phyloP scores from a whole-genome alignment of 495 filamentous ascomycete genomes.

The Elasticomyces elasticus region DNA sequence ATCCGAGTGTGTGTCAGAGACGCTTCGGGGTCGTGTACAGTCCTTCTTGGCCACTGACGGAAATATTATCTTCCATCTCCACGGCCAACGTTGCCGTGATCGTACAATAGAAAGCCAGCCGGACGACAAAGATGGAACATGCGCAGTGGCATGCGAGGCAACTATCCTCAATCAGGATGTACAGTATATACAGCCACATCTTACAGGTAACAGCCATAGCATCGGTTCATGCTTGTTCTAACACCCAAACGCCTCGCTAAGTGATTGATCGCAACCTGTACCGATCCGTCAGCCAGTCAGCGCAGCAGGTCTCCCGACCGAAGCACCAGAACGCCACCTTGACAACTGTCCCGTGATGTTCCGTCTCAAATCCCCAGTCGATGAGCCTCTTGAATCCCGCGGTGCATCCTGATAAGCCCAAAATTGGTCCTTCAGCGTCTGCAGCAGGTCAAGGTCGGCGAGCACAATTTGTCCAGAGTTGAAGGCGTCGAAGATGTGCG shows the following conservation, averaged over 20 bases:
- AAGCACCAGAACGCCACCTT: slow-evolving; percentile 13
- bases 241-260: not conserved
- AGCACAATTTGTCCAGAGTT: slow-evolving; percentile 60
- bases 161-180: no score
- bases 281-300: slow-evolving; percentile 15
- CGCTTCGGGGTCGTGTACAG: no score
- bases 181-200: no score
- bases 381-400: not conserved
- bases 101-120: no score
- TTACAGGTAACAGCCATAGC: no score
- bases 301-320: slow-evolving; percentile 5
- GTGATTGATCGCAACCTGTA: slow-evolving; percentile 12
- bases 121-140: no score
- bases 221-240: no score
- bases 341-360: slow-evolving; percentile 12
- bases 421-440: slow-evolving; percentile 57
- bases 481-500: slow-evolving; percentile 30
- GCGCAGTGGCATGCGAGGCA: no score
- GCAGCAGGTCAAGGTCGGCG: slow-evolving; percentile 57
- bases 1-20: no score
- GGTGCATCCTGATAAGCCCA: slow-evolving; percentile 30
- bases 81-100: no score
- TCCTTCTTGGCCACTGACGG: no score
- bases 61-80: no score
- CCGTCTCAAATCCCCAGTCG: not conserved